Evolutionary conservation across 768 basidiomycete genomes (phyloP).

Genomic region (Termitomyces bulborhizus): DNA sequence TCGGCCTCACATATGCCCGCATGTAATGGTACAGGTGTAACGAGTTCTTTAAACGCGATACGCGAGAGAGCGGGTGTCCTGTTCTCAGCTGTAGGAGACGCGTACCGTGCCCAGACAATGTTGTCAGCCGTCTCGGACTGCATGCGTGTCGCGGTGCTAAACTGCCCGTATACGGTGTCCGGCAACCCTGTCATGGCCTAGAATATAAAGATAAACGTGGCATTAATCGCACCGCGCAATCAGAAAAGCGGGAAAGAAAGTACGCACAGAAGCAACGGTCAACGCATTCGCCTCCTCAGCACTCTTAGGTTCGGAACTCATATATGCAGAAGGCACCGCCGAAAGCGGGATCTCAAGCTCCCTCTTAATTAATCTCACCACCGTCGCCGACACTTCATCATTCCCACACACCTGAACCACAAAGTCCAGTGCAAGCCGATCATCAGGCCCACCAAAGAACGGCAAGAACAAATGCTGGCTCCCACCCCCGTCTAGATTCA

Average conservation of each 20-base stretch:
- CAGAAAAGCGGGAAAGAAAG: constrained; percentile 2
- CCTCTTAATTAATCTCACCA: constrained; percentile 56
- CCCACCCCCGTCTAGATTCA: constrained; percentile 17
- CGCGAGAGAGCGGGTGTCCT: constrained; percentile 37
- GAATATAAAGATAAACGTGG: constrained; percentile 10
- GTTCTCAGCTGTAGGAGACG: constrained; percentile 18
- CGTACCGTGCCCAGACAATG: constrained; percentile 64
- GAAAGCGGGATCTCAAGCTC: constrained; percentile 23
- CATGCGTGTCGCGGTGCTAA: constrained; percentile 57
- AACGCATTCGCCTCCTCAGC: constrained; percentile 31
- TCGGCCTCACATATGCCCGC: constrained; percentile 44
- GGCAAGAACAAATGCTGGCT: constrained; percentile 73
- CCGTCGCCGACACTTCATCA: constrained; percentile 62
- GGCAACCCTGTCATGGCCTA: constrained; percentile 37
- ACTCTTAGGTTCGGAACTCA: constrained; percentile 16
- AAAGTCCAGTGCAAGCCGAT: constrained; percentile 79
- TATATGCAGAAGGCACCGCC: constrained; percentile 22
- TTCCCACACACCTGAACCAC: constrained; percentile 79
- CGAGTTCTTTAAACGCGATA: constrained; percentile 54
- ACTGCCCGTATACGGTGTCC: constrained; percentile 67
- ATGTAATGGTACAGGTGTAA: constrained; percentile 56
- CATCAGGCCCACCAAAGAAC: constrained; percentile 94
- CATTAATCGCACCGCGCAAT: not conserved
- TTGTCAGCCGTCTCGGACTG: constrained; percentile 85
- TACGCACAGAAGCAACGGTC: constrained; percentile 45